Percentiles rank a stretch among this genome's conserved stretches.
Conservation (phyloP, 2,329 filamentous ascomycete species). For the Sporothrix luriei region DNA sequence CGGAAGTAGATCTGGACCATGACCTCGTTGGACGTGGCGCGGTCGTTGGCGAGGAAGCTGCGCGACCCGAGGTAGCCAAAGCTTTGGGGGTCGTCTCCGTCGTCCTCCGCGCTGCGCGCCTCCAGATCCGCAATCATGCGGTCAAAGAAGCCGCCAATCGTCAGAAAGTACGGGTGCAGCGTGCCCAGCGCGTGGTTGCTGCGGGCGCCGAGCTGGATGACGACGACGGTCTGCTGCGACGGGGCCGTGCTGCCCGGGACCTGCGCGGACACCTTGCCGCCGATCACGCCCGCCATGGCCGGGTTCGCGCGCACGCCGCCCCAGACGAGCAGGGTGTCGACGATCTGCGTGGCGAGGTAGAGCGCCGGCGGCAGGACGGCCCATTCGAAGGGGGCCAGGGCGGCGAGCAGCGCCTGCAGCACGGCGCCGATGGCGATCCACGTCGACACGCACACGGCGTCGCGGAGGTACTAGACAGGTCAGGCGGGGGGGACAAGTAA, state of each 20-base stretch:
- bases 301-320: background rate
- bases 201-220: constrained; percentile 9
- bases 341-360: background rate
- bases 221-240: background rate
- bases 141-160: background rate
- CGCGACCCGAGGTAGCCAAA: background rate
- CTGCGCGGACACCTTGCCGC: background rate
- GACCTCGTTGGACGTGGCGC: background rate
- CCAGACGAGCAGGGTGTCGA: constrained; percentile 12
- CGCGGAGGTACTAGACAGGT: background rate
- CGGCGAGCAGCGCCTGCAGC: background rate
- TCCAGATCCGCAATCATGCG: background rate
- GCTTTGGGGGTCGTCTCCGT: too few relatives aligned
- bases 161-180: background rate
- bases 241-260: background rate
- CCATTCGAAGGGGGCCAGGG: background rate
- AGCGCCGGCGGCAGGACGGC: background rate
- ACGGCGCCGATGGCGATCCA: constrained; percentile 20
- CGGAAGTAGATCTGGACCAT: background rate
- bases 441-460: background rate
- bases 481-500: background rate
- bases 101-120: background rate
- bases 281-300: background rate
- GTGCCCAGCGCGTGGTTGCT: constrained; percentile 9
- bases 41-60: background rate